Conservation (phyloP, 2,329 filamentous ascomycete genomes). For the Pseudogymnoascus sp. region DNA sequence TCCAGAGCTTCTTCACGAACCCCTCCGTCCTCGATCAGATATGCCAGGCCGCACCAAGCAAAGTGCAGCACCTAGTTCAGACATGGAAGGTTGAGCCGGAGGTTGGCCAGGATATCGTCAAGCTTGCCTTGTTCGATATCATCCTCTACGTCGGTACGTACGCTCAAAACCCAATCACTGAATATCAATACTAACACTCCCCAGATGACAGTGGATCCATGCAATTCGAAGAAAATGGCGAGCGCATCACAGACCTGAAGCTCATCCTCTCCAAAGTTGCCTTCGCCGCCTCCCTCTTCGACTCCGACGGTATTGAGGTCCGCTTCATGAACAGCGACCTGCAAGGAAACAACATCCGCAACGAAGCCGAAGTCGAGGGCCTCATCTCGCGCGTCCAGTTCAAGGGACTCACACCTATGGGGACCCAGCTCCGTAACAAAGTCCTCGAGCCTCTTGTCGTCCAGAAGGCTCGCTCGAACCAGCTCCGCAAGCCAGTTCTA, state of each 20-base stretch:
- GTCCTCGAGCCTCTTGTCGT: conserved; percentile 55
- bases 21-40: conserved; percentile 15
- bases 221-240: conserved; percentile 58
- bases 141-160: conserved; percentile 26
- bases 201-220: conserved; percentile 62
- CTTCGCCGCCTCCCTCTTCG: conserved; percentile 60
- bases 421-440: conserved; percentile 53
- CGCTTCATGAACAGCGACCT: conserved; percentile 61
- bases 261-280: conserved; percentile 57
- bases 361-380: conserved; percentile 48
- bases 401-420: conserved; percentile 60
- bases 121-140: conserved; percentile 29
- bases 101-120: conserved; percentile 29
- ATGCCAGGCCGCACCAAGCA: conserved; percentile 10
- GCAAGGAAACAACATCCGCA: conserved; percentile 47
- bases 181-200: not conserved
- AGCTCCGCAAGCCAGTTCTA: conserved; percentile 55
- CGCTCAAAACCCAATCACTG: not conserved
- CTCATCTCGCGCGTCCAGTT: conserved; percentile 53
- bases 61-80: conserved; percentile 23
- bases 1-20: conserved; percentile 11
- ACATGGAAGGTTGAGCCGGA: conserved; percentile 27
- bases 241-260: conserved; percentile 58
- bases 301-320: conserved; percentile 58
- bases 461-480: conserved; percentile 41